Conservation (phyloP, 73 alveolate genomes). For the Uronychia binucleata region DNA sequence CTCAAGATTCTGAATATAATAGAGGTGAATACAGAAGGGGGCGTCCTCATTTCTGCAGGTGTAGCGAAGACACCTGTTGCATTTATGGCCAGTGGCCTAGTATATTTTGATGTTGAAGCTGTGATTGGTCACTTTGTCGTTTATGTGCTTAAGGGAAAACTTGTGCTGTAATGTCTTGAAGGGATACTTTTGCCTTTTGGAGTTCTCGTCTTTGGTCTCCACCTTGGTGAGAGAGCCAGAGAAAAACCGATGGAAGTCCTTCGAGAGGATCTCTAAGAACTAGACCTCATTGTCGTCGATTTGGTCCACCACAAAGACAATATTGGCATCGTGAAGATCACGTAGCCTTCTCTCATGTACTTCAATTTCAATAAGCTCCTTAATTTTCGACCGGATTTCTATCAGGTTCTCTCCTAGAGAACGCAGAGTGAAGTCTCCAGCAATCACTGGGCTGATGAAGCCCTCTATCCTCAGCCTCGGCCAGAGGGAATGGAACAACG, state of each 20-base stretch:
- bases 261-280: neutral
- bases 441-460: neutral
- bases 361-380: neutral
- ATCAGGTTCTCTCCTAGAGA: neutral
- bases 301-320: neutral
- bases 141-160: neutral
- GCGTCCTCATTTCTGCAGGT: neutral
- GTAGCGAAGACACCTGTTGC: neutral
- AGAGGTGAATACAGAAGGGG: neutral
- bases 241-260: conserved; percentile 16
- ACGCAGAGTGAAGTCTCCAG: neutral
- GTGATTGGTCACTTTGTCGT: neutral
- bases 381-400: neutral
- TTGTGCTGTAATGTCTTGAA: conserved; percentile 21
- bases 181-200: conserved; percentile 6
- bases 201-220: conserved; percentile 25
- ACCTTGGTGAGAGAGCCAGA: conserved; percentile 5
- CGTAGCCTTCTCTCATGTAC: neutral
- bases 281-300: neutral
- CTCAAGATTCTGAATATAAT: too few relatives aligned
- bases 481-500: neutral
- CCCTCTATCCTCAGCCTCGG: neutral
- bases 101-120: too few relatives aligned
- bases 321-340: neutral
- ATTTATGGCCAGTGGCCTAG: neutral